Evolutionary conservation across 345 rosid species (phyloP).

Genomic region (Pseudoturritis turrita): DNA sequence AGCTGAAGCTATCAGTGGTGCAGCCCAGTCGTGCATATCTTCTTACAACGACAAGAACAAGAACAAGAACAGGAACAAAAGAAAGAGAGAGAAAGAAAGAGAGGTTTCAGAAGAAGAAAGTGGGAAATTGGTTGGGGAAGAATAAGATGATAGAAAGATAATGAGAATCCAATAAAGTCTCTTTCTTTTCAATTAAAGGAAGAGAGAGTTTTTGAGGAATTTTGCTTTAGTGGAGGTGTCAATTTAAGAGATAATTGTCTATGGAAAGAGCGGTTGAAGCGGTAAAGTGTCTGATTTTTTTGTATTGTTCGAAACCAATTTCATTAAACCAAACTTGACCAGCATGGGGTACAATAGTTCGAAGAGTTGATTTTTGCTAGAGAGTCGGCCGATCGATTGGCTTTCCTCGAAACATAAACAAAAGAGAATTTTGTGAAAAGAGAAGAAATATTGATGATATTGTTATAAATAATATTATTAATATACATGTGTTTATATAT

Average conservation of each 20-base stretch:
- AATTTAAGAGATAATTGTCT: neutral
- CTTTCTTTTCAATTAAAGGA: constrained; percentile 14
- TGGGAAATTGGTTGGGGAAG: neutral
- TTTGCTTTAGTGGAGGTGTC: constrained; percentile 2
- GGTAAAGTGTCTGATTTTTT: no score
- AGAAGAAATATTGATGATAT: no score
- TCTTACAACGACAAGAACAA: constrained; percentile 2
- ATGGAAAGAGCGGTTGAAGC: neutral
- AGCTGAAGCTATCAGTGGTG: constrained; percentile 84
- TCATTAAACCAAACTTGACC: no score
- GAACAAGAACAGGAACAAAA: neutral
- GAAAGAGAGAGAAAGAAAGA: neutral
- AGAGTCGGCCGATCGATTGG: no score
- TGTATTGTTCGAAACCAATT: no score
- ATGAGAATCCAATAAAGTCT: constrained; percentile 22
- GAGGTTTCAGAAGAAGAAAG: neutral
- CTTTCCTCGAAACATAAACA: no score
- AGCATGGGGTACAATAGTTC: no score
- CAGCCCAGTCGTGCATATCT: constrained; percentile 85
- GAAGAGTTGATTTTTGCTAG: no score
- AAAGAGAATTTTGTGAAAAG: no score
- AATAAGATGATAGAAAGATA: constrained; percentile 1
- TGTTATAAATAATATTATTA: no score
- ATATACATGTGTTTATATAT: no score
- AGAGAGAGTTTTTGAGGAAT: constrained; percentile 17